Evolutionary conservation across 2,329 filamentous ascomycete species (phyloP), one percentile per base, ranked within the genome.

Genomic region (Cytospora piceae): DNA sequence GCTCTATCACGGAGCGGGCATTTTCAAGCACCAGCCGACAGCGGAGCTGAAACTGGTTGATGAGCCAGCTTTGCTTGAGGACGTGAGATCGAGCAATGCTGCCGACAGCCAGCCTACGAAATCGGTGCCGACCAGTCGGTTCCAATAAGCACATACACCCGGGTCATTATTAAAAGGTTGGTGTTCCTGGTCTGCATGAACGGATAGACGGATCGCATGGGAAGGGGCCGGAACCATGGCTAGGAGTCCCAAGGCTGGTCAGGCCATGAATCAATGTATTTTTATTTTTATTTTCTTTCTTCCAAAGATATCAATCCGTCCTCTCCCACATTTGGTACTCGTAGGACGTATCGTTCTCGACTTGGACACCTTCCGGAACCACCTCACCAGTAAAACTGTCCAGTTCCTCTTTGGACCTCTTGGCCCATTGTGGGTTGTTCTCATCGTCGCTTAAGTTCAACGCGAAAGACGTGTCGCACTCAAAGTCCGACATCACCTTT

Each of bases 241-340:
- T 57, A 66, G 72, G 22, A 69, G 74, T 61, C 72, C 74, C 46
- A 69, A 61, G 56, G 42, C 22, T 39, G 15, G 42, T 55, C 22
- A 22, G 46, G 42, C n/a, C 55, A 56, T 53, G n/a, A 39, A 22
- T 20, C 42, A 63, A 27, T 60, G 46, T 49, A 22, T 20, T 49
- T 49, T 58, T 57, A 63, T 61, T 63, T 62, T 58, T 49, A 55
- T 54, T 34, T 60, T 31, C 17, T 54, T 15, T 32, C 17, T 58
- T n/a, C n/a, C n/a, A 29, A 17, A 54, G 39, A 32, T 27, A 58
- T 54, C 58, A 69, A 69, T 73, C 71, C 63, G 73, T 74, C 80
- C 81, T 85, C 80, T 90, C 87, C 87, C 88, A 93, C 85, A 93
- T 85, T 76, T 91, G 85, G 78, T 91, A 92, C 75, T 89, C 84